These are phyloP conservation scores for Trametes cubensis DNA, from an alignment of 768 basidiomycete species.

Conservation along the genomic window DNA sequence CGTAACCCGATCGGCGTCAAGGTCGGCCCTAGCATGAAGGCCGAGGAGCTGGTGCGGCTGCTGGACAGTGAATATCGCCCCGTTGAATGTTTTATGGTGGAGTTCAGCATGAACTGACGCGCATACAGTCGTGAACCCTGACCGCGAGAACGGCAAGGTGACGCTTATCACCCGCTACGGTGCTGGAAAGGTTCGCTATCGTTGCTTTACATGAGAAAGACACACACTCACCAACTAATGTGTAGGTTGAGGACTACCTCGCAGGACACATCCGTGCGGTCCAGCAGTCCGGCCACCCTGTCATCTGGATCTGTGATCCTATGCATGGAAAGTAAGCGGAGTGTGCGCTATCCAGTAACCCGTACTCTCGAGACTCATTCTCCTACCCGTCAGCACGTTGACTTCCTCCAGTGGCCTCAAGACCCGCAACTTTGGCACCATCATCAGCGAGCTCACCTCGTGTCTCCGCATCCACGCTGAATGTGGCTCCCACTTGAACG, in stretches of 20 bases:
- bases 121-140: slow-evolving; percentile 78
- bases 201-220: neutral
- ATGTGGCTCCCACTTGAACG: slow-evolving; percentile 73
- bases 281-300: slow-evolving; percentile 77
- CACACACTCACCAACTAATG: neutral
- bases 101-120: neutral
- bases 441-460: slow-evolving; percentile 83
- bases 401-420: slow-evolving; percentile 82
- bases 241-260: slow-evolving; percentile 74
- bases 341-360: neutral
- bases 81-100: no score
- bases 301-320: slow-evolving; percentile 94
- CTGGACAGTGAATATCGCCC: slow-evolving; percentile 65
- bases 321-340: slow-evolving; percentile 94
- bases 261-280: slow-evolving; percentile 83
- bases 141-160: slow-evolving; percentile 79
- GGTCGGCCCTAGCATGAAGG: slow-evolving; percentile 85
- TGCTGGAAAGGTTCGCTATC: slow-evolving; percentile 65
- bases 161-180: slow-evolving; percentile 95
- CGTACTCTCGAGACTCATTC: neutral
- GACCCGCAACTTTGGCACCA: slow-evolving; percentile 86
- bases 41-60: slow-evolving; percentile 74
- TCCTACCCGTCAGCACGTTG: slow-evolving; percentile 63
- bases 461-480: slow-evolving; percentile 80
- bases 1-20: slow-evolving; percentile 96